A percentile compares a stretch with the other conserved stretches of the same genome.
phyloP scores from a whole-genome alignment of 345 rosid genomes.

The Eucalyptus curtisii region DNA sequence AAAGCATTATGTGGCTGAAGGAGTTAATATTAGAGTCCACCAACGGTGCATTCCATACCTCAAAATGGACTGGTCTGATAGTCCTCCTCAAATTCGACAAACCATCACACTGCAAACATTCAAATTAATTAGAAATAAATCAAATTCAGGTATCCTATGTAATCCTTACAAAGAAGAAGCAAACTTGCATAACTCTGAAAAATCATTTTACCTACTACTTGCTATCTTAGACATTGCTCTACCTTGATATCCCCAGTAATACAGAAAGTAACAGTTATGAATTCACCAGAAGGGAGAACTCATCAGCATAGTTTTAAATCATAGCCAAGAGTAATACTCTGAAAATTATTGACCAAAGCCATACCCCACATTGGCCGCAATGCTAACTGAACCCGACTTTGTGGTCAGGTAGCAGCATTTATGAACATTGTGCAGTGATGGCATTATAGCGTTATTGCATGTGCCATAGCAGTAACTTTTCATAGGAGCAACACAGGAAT shows the following conservation, averaged over 20 bases:
- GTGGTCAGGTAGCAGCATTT: not conserved
- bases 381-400: not conserved
- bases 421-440: not conserved
- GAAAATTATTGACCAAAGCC: not conserved
- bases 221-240: not conserved
- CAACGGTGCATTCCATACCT: conserved; percentile 12
- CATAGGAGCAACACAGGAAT: not conserved
- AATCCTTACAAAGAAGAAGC: not conserved
- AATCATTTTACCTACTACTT: not conserved
- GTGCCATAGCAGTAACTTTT: not conserved
- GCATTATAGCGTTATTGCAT: not conserved
- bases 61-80: conserved; percentile 37
- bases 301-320: not conserved
- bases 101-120: conserved; percentile 51
- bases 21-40: not conserved
- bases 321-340: not conserved
- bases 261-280: not conserved
- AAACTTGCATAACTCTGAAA: not conserved
- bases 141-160: not conserved
- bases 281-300: not conserved
- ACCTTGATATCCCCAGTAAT: not conserved
- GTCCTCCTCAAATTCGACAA: conserved; percentile 36
- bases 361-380: not conserved
- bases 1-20: not conserved
- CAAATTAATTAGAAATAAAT: not conserved